phyloP scores from a whole-genome alignment of 179 eudicot genomes.

The Beta corolliflora region DNA sequence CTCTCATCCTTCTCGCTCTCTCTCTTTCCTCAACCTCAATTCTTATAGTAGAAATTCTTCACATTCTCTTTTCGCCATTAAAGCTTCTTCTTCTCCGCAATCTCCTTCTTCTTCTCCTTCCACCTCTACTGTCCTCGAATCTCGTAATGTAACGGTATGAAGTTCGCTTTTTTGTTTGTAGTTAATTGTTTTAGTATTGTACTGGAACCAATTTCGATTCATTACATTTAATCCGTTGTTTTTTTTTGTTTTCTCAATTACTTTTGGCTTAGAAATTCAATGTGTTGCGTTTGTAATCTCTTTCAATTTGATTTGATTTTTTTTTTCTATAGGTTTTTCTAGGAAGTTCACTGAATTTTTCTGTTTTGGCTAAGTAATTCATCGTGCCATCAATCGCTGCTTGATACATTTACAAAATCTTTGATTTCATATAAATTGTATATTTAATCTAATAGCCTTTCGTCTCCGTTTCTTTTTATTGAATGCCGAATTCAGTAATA shows the following conservation, averaged over 20 bases:
- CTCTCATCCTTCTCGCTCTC: conserved; percentile 27
- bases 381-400: too few relatives aligned
- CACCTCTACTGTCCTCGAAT: conserved; percentile 39
- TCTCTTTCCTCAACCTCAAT: conserved; percentile 11
- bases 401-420: neutral
- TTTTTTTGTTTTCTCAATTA: neutral
- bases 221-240: neutral
- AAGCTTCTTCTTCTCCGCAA: conserved; percentile 34
- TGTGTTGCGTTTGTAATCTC: neutral
- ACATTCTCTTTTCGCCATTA: conserved; percentile 31
- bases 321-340: neutral
- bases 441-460: neutral
- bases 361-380: too few relatives aligned
- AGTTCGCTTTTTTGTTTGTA: neutral
- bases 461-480: too few relatives aligned
- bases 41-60: conserved; percentile 23
- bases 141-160: conserved; percentile 56
- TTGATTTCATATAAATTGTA: neutral
- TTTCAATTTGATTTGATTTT: neutral
- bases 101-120: conserved; percentile 19
- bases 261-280: neutral
- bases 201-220: neutral
- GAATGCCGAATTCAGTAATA: too few relatives aligned
- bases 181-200: too few relatives aligned
- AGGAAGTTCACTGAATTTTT: too few relatives aligned